A percentile compares a stretch with the other conserved stretches of the same genome.
phyloP scores from a whole-genome alignment of 306 rosid species.

The Quillaja saponaria region DNA sequence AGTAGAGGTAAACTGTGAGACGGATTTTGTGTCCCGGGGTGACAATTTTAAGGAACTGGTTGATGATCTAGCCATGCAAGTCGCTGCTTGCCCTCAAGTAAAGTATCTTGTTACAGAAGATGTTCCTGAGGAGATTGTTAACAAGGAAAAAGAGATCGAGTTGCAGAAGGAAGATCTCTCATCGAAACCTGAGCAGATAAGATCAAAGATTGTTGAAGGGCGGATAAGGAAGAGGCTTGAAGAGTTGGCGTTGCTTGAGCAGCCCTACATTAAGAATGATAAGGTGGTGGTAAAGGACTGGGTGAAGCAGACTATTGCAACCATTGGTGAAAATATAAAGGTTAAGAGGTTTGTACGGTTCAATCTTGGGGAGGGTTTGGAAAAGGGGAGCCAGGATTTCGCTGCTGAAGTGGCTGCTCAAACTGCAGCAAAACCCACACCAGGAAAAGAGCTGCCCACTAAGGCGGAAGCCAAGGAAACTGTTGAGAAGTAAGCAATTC shows the following conservation, averaged over 20 bases:
- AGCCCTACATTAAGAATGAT: conserved; percentile 90
- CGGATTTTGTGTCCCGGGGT: conserved; percentile 96
- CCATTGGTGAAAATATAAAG: conserved; percentile 91
- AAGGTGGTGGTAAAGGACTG: conserved; percentile 77
- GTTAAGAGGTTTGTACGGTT: conserved; percentile 89
- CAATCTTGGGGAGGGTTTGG: conserved; percentile 98
- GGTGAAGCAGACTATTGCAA: conserved; percentile 94
- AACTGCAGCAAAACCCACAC: conserved; percentile 65
- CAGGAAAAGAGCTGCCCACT: conserved; percentile 56
- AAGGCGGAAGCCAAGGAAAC: conserved; percentile 56
- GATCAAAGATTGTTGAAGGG: conserved; percentile 90
- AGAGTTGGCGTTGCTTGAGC: conserved; percentile 91
- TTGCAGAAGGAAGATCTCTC: conserved; percentile 95
- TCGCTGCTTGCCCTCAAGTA: conserved; percentile 96
- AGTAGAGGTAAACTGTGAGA: conserved; percentile 92
- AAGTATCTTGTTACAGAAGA: conserved; percentile 73
- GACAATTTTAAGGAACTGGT: conserved; percentile 91
- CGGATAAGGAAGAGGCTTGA: conserved; percentile 90
- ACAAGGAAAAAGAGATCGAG: conserved; percentile 87
- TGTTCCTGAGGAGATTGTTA: conserved; percentile 72
- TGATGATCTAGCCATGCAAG: conserved; percentile 98
- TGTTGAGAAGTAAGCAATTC: conserved; percentile 63
- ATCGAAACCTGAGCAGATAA: conserved; percentile 93
- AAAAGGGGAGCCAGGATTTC: conserved; percentile 94
- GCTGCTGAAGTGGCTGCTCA: conserved; percentile 99